A percentile compares a stretch with the other conserved stretches of the same genome.
phyloP scores from a whole-genome alignment of 257 asterid species.

The Solanum phureja region DNA sequence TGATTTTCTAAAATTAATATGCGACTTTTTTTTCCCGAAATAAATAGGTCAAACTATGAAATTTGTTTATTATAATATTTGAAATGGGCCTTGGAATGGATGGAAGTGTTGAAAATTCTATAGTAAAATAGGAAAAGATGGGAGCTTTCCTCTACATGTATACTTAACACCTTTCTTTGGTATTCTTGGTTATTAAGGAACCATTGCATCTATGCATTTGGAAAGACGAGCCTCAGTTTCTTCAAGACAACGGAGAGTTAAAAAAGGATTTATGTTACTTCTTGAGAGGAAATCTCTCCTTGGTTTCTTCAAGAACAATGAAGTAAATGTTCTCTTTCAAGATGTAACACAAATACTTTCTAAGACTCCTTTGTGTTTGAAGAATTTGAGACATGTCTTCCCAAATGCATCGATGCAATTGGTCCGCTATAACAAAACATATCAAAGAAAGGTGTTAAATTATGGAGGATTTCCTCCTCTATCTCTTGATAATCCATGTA shows the following conservation, averaged over 20 bases:
- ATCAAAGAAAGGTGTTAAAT: conserved; percentile 59
- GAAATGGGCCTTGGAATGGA: conserved; percentile 75
- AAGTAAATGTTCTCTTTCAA: conserved; percentile 51
- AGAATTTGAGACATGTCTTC: conserved; percentile 45
- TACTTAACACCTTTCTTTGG: too few species aligned
- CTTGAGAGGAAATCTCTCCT: conserved; percentile 62
- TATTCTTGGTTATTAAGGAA: too few species aligned
- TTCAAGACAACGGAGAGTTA: conserved; percentile 32
- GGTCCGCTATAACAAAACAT: conserved; percentile 71
- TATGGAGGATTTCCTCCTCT: conserved; percentile 57
- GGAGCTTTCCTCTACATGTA: conserved; percentile 27
- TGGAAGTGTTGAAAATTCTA: conserved; percentile 35
- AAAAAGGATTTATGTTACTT: conserved; percentile 30
- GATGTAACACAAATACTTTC: conserved; percentile 36
- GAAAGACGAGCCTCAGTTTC: conserved; percentile 51
- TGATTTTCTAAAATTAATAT: too few species aligned
- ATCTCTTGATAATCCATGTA: conserved; percentile 32
- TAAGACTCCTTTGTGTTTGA: conserved; percentile 39
- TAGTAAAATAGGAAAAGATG: conserved; percentile 70
- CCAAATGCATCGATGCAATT: conserved; percentile 57
- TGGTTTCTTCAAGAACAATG: conserved; percentile 30
- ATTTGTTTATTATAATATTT: conserved; percentile 15
- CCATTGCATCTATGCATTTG: background rate
- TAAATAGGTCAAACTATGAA: background rate
- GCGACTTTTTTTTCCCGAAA: background rate